Percentiles rank a stretch among this genome's conserved stretches.
Evolutionary conservation across 2,329 filamentous ascomycete genomes (phyloP).

Genomic region (Sarocladium strictum): DNA sequence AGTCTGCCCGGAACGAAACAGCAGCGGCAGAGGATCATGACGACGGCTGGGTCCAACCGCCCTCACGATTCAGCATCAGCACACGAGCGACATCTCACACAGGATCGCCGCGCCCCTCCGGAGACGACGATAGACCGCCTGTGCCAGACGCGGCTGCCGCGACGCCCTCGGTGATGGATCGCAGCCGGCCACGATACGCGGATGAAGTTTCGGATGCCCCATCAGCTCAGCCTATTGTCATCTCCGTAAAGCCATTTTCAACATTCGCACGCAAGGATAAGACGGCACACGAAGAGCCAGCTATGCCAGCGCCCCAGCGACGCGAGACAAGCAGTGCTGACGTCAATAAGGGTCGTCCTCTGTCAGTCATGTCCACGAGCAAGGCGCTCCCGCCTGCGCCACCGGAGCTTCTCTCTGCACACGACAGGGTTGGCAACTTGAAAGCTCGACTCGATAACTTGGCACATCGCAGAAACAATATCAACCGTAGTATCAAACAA

Average conservation of each 20-base stretch:
- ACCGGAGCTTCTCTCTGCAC: constrained; percentile 48
- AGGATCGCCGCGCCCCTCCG: constrained; percentile 20
- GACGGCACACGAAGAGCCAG: constrained; percentile 6
- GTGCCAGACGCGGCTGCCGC: constrained; percentile 17
- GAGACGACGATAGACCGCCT: constrained; percentile 19
- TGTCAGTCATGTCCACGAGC: constrained; percentile 33
- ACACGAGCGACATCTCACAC: constrained; percentile 49
- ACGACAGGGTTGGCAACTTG: constrained; percentile 61
- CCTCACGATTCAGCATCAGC: constrained; percentile 58
- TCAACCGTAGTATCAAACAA: constrained; percentile 66
- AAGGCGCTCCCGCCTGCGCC: constrained; percentile 59
- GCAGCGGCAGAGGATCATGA: constrained; percentile 17
- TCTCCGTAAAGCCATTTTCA: constrained; percentile 21
- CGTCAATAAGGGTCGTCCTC: not conserved
- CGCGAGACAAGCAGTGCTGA: not conserved
- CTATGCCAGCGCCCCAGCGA: not conserved
- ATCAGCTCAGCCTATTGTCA: constrained; percentile 20
- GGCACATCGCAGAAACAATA: constrained; percentile 62
- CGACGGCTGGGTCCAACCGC: constrained; percentile 42
- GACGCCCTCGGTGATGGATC: constrained; percentile 22
- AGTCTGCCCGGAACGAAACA: constrained; percentile 13
- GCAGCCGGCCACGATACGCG: constrained; percentile 19
- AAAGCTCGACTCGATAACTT: constrained; percentile 61
- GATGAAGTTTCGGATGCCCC: not conserved
- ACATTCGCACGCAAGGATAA: constrained; percentile 4